Evolutionary conservation across 306 rosid species (phyloP), one percentile per base, ranked within the genome.

Genomic region (Vigna radiata): DNA sequence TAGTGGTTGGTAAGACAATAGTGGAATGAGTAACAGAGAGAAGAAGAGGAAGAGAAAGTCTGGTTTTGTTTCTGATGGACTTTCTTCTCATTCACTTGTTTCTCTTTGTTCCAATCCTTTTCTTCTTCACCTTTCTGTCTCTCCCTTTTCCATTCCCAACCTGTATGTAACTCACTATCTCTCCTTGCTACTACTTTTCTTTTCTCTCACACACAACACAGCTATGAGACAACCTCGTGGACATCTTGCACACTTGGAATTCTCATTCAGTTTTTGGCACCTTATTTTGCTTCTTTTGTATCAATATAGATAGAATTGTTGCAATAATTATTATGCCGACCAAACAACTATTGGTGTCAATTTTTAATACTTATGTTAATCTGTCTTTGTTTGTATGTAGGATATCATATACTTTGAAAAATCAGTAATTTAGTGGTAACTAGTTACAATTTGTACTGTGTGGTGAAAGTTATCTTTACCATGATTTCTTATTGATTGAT

Each of bases 141-240:
- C 56, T 46, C 41, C 72, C 56, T 46, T 33, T 39, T 67, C 50
- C 52, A n/a, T 7, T 10, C 37, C 72, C 53, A 46, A 44, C 72
- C 1, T 68, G 72, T 29, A 29, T 68, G 72, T 29, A 29, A 44
- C 41, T 7, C 47, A 7, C 72, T 68, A 18, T 59, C 41, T 59
- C 39, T 59, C 15, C 33, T 56, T 52, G 2, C 1, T n/a, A 52
- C 23, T 52, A 2, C 4, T n/a, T 52, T 8, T 62, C 23, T n/a
- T 15, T 44, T 44, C 33, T 65, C 44, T 29, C 21, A 15, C 44
- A 2, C 67, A 61, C 43, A 12, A 61, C 43, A 25, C 37, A 23
- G 13, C 37, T 10, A 23, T 58, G 16, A 44, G 4, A 56, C 15
- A 23, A 56, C 36, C 63, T 56, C 16, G 36, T 58, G 25, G 9